A percentile compares a stretch with the other conserved stretches of the same genome.
These are phyloP conservation scores for Arctium lappa DNA, from an alignment of 129 eudicot species.

Conservation along the genomic window DNA sequence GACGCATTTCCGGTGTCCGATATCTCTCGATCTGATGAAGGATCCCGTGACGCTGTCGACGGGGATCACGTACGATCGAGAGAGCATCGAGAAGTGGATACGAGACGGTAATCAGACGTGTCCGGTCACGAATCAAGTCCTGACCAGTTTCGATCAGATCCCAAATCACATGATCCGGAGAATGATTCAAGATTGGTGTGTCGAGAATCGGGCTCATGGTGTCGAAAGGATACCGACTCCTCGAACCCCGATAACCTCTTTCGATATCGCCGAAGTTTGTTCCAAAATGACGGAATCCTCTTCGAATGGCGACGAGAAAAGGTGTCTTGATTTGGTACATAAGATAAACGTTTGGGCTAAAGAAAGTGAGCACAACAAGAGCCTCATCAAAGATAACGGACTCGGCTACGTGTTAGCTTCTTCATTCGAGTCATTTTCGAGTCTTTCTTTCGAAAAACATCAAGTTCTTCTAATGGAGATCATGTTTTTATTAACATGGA, in stretches of 20 bases:
- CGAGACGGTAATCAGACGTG: conserved; percentile 64
- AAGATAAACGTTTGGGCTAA: conserved; percentile 51
- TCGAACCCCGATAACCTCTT: conserved; percentile 50
- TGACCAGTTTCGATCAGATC: conserved; percentile 41
- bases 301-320: conserved; percentile 31
- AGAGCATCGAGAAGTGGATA: conserved; percentile 88
- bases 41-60: conserved; percentile 92
- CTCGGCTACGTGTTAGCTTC: conserved; percentile 44
- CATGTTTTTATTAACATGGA: conserved; percentile 50
- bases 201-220: conserved; percentile 55
- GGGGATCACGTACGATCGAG: conserved; percentile 90
- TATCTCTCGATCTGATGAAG: conserved; percentile 87
- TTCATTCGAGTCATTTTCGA: conserved; percentile 51
- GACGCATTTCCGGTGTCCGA: conserved; percentile 77
- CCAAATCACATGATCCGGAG: conserved; percentile 80
- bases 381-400: conserved; percentile 56
- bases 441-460: conserved; percentile 31
- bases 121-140: conserved; percentile 71
- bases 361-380: conserved; percentile 73
- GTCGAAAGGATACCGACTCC: conserved; percentile 90
- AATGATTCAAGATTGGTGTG: conserved; percentile 98
- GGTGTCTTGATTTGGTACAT: conserved; percentile 44
- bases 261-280: conserved; percentile 44
- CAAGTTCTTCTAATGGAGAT: conserved; percentile 40
- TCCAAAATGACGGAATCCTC: conserved; percentile 25